phyloP scores from a whole-genome alignment of 371 early-diverging fungal genomes.

The Coemansia sp. region DNA sequence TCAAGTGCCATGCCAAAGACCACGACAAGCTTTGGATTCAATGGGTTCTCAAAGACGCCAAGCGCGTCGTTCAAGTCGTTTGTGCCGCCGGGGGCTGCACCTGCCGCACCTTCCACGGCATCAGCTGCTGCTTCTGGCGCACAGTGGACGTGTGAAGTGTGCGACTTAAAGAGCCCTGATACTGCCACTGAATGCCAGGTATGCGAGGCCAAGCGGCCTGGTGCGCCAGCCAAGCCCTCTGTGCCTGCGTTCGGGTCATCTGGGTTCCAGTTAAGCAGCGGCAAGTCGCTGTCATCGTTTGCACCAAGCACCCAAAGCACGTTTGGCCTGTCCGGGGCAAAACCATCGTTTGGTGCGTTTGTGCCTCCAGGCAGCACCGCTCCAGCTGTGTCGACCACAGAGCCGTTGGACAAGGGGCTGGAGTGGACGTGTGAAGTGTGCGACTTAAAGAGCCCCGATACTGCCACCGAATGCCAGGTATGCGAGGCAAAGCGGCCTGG shows the following conservation, averaged over 20 bases:
- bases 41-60: neutral
- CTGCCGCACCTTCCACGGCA: neutral
- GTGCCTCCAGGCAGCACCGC: conserved; percentile 6
- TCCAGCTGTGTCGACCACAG: neutral
- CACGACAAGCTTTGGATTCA: neutral
- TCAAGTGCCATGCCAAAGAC: conserved; percentile 1
- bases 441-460: conserved; percentile 12
- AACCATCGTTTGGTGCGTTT: conserved; percentile 18
- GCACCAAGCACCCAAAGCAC: neutral
- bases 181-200: conserved; percentile 6
- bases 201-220: conserved; percentile 23
- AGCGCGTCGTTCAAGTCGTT: neutral
- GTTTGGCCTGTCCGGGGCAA: neutral
- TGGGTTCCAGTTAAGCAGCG: neutral
- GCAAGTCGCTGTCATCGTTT: neutral
- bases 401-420: neutral
- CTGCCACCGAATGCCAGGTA: conserved; percentile 5
- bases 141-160: conserved; percentile 24
- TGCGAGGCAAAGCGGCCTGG: conserved; percentile 23
- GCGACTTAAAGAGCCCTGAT: conserved; percentile 16
- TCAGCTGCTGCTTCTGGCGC: neutral
- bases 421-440: conserved; percentile 31
- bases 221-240: neutral
- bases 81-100: neutral
- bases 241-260: neutral